Percentiles rank a stretch among this genome's conserved stretches.
Evolutionary conservation across 140 eudicot species (phyloP).

Genomic region (Anethum foeniculum): DNA sequence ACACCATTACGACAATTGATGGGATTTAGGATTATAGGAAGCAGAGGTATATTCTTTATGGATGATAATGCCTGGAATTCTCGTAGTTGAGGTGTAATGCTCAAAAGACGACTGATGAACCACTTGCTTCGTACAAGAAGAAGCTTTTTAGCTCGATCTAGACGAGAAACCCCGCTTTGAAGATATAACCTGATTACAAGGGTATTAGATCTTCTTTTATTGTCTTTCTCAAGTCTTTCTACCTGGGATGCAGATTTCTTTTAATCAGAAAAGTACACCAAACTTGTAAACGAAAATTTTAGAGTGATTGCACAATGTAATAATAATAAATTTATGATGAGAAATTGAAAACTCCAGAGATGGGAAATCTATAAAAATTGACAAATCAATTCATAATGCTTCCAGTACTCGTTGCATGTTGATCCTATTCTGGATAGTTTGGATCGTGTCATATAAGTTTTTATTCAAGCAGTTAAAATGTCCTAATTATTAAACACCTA

Average conservation of each 20-base stretch:
- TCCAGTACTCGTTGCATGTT: not conserved
- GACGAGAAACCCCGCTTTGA: conserved; percentile 71
- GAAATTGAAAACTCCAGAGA: not conserved
- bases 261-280: conserved; percentile 9
- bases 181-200: conserved; percentile 71
- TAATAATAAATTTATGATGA: not conserved
- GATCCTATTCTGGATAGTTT: not conserved
- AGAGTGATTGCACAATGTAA: not conserved
- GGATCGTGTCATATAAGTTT: not conserved
- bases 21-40: conserved; percentile 73
- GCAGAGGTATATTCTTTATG: conserved; percentile 62
- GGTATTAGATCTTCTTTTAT: conserved; percentile 54
- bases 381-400: not conserved
- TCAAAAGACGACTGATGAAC: conserved; percentile 74
- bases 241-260: conserved; percentile 35
- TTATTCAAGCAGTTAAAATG: not conserved
- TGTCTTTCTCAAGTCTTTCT: conserved; percentile 81
- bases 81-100: conserved; percentile 83
- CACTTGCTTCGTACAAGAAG: conserved; percentile 91
- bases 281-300: not conserved
- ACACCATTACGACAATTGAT: conserved; percentile 23
- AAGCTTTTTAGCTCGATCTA: conserved; percentile 77
- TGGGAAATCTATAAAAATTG: not conserved
- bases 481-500: not conserved
- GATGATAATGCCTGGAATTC: conserved; percentile 96